Evolutionary conservation across 495 filamentous ascomycete species (phyloP), one percentile per base, ranked within the genome.

Genomic region (Diplogelasinospora grovesii): DNA sequence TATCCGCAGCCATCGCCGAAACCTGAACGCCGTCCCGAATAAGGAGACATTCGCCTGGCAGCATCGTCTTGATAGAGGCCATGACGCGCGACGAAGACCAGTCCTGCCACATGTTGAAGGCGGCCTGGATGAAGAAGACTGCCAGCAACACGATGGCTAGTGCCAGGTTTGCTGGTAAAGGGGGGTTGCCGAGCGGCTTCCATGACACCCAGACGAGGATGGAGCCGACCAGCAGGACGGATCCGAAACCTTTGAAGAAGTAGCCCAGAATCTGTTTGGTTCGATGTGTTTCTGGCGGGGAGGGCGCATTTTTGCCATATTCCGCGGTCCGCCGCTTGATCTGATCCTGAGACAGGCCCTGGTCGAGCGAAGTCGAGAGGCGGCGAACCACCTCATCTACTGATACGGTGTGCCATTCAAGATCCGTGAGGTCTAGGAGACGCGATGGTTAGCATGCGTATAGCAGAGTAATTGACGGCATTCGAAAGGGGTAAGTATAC

Each of bases 241-340:
- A 68, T 3, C 82, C 79, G 48, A 85, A 85, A 15, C 82, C 83
- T 36, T 75, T 78, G 53, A 85, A 86, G 54, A 85, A 73, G 53
- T 87, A 86, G 15, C 71, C 70, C 5, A 85, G 64, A 16, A 75
- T 70, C 46, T 77, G 75, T 28, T 65, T 63, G 36, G 78, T 43
- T 16, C 68, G 70, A 36, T 69, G 74, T 10, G 79, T 79, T 1
- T 73, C 59, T 22, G 77, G 75, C 0, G 74, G 72, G 10, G 77
- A 69, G 19, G 77, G 74, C 5, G 71, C 64, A 46, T 87, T 88
- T 28, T 48, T 52, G 35, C 54, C 54, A 19, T 42, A 47, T 37
- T 49, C 55, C 11, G 18, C 34, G 10, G 20, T 36, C 8, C 41
- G 36, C 20, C 44, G 44, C 26, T 45, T 43, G 41, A 48, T 39